Conservation (phyloP, 2,329 filamentous ascomycete genomes). For the Venturia asperata region DNA sequence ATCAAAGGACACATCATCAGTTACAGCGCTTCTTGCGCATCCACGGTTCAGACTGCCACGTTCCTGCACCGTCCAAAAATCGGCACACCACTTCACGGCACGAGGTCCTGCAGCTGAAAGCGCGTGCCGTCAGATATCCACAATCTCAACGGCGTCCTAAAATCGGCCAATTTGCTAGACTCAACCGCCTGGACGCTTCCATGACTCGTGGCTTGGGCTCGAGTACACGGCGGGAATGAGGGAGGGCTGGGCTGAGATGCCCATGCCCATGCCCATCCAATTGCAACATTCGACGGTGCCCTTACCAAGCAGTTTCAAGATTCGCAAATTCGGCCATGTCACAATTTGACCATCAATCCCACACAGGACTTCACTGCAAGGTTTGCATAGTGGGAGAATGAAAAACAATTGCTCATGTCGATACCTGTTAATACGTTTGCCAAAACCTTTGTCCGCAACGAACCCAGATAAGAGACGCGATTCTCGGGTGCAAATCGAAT, state of each 20-base stretch:
- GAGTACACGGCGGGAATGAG: neutral
- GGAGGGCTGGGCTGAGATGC: neutral
- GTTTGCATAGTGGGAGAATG: no score
- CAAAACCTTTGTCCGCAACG: no score
- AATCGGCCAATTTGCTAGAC: neutral
- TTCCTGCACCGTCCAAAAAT: neutral
- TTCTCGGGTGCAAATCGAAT: no score
- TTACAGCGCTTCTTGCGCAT: neutral
- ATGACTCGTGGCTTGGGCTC: constrained; percentile 1
- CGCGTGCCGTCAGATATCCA: neutral
- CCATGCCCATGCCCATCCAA: neutral
- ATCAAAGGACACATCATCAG: neutral
- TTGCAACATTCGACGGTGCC: neutral
- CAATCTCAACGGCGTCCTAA: neutral
- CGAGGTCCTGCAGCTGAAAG: neutral
- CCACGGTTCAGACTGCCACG: neutral
- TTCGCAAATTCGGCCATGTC: neutral
- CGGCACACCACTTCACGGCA: neutral
- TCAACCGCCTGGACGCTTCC: neutral
- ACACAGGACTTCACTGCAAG: neutral
- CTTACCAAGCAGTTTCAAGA: neutral
- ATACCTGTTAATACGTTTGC: no score
- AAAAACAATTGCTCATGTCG: no score
- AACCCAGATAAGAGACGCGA: no score
- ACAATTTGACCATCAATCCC: neutral